phyloP scores from a whole-genome alignment of 495 filamentous ascomycete genomes.

The Aspergillus cristatus region DNA sequence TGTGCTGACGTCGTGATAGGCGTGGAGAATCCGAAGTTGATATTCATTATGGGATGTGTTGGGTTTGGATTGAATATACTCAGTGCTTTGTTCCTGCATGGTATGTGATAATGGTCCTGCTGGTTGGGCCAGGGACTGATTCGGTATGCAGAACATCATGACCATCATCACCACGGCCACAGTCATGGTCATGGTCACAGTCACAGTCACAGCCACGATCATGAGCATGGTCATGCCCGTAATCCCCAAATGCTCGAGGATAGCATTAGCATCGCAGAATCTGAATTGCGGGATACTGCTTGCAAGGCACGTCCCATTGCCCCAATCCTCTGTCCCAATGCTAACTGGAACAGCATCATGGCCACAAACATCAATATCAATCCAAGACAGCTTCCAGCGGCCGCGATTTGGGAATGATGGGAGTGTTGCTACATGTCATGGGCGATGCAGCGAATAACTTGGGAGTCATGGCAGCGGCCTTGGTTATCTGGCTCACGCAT shows the following conservation, averaged over 20 bases:
- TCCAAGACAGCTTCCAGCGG: conserved; percentile 2
- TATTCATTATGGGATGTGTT: conserved; percentile 69
- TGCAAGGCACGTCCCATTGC: too few relatives aligned
- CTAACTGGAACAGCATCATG: conserved; percentile 8
- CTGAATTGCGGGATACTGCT: conserved; percentile 6
- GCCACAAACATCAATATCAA: conserved; percentile 50
- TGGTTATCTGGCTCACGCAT: conserved; percentile 34
- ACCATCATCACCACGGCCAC: conserved; percentile 9
- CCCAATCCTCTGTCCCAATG: too few relatives aligned
- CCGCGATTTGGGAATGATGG: conserved; percentile 40
- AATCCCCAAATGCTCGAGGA: conserved; percentile 13
- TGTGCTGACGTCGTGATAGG: not conserved
- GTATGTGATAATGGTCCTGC: too few relatives aligned
- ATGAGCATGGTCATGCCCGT: too few relatives aligned
- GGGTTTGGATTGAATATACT: conserved; percentile 74
- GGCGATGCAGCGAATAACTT: conserved; percentile 43
- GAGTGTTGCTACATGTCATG: conserved; percentile 40
- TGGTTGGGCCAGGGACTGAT: too few relatives aligned
- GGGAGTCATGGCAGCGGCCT: conserved; percentile 37
- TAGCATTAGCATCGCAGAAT: conserved; percentile 4
- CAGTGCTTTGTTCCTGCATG: conserved; percentile 41
- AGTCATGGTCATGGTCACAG: too few relatives aligned
- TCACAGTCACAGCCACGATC: too few relatives aligned
- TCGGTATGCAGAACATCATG: conserved; percentile 14
- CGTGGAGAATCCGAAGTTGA: conserved; percentile 38